phyloP scores from a whole-genome alignment of 192 early-diverging fungal genomes.

The Chytriomyces sp. region DNA sequence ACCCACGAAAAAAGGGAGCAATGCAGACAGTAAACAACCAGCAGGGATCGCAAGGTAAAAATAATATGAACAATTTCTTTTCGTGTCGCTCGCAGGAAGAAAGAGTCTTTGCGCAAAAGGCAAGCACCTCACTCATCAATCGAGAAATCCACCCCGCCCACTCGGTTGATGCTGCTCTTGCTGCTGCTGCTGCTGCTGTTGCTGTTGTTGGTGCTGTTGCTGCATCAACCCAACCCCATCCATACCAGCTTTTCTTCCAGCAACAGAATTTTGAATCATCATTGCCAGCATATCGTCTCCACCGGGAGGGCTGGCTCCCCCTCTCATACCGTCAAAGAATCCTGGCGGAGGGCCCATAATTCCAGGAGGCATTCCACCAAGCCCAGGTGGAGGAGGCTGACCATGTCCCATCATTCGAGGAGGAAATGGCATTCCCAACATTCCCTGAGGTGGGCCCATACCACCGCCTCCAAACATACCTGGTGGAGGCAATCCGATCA shows the following conservation, averaged over 20 bases:
- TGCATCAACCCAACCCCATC: neutral
- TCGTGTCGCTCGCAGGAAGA: too few species aligned
- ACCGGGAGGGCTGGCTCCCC: neutral
- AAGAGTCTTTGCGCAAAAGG: too few species aligned
- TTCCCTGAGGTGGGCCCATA: neutral
- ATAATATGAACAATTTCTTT: too few species aligned
- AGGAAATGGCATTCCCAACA: neutral
- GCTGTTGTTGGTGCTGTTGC: neutral
- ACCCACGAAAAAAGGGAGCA: too few species aligned
- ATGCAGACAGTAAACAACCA: too few species aligned
- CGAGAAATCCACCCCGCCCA: too few species aligned
- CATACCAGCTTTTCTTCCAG: neutral
- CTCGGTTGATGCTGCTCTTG: neutral
- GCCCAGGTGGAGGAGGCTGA: neutral
- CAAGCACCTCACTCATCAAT: too few species aligned
- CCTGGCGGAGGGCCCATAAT: neutral
- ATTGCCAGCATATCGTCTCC: slow-evolving; percentile 8
- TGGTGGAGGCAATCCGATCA: slow-evolving; percentile 9
- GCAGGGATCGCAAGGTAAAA: too few species aligned
- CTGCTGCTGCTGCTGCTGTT: neutral
- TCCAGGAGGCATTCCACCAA: neutral
- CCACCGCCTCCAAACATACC: neutral
- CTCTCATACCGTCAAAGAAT: neutral
- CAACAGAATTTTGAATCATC: slow-evolving; percentile 2
- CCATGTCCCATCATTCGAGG: neutral